phyloP scores from a whole-genome alignment of 2,329 filamentous ascomycete genomes.

The Rhinocladiella mackenziei region DNA sequence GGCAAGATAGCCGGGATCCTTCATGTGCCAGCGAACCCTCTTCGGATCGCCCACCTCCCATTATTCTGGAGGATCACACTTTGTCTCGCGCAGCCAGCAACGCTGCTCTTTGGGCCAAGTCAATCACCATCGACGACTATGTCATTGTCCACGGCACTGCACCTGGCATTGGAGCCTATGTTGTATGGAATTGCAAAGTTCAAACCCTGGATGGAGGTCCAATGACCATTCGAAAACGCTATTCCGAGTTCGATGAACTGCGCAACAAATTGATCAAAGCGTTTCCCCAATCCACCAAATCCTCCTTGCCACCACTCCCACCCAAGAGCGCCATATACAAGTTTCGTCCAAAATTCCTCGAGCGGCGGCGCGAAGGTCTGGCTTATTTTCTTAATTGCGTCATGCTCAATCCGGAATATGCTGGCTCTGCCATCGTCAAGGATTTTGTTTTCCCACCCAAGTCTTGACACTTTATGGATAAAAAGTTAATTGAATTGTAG shows the following conservation, averaged over 20 bases:
- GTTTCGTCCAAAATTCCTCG: constrained; percentile 79
- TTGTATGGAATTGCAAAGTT: constrained; percentile 88
- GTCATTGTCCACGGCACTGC: constrained; percentile 53
- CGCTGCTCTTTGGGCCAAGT: constrained; percentile 59
- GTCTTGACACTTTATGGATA: constrained; percentile 22
- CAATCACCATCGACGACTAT: constrained; percentile 60
- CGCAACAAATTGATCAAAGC: constrained; percentile 68
- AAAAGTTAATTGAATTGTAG: not conserved
- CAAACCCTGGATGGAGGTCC: constrained; percentile 69
- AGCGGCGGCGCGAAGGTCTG: constrained; percentile 74
- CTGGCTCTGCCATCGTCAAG: constrained; percentile 82
- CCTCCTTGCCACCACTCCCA: constrained; percentile 70
- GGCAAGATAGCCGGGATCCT: constrained; percentile 41
- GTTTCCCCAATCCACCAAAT: constrained; percentile 74
- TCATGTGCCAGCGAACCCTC: constrained; percentile 42
- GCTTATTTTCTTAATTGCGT: constrained; percentile 94
- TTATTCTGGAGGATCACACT: constrained; percentile 62
- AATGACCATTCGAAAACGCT: constrained; percentile 61
- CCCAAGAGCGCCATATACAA: constrained; percentile 82
- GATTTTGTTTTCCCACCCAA: constrained; percentile 69
- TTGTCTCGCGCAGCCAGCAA: constrained; percentile 50
- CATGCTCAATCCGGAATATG: constrained; percentile 87
- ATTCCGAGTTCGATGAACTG: constrained; percentile 90
- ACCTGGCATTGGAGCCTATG: constrained; percentile 71
- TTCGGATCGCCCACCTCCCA: constrained; percentile 44